phyloP scores from a whole-genome alignment of 2,329 filamentous ascomycete genomes.

The Colletotrichum sp. region DNA sequence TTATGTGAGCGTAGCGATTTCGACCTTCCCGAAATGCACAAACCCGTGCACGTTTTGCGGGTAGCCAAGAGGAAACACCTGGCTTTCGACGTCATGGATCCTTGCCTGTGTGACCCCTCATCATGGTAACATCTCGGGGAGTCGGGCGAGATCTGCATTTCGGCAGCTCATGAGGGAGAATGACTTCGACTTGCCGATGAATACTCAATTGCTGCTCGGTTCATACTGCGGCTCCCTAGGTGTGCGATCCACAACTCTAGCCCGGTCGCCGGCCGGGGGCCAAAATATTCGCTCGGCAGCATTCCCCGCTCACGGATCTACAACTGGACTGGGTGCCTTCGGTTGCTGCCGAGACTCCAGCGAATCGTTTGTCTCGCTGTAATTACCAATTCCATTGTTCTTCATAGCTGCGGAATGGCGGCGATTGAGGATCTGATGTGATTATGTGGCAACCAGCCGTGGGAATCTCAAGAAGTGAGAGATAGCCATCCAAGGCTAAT shows the following conservation, averaged over 20 bases:
- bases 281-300: not conserved
- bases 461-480: not conserved
- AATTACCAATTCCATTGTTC: rapidly evolving
- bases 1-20: not conserved
- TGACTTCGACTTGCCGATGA: not conserved
- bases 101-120: not conserved
- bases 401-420: not conserved
- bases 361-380: not conserved
- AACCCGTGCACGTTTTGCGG: not conserved
- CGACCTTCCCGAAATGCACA: constrained; percentile 13
- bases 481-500: not conserved
- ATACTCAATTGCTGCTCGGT: not conserved
- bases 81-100: not conserved
- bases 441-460: not conserved
- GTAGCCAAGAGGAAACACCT: not conserved
- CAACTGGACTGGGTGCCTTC: not conserved
- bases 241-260: not conserved
- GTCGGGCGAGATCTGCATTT: not conserved
- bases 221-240: not conserved
- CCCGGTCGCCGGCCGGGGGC: not conserved
- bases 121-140: not conserved
- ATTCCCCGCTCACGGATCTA: not conserved
- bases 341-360: not conserved
- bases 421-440: rapidly evolving
- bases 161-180: not conserved